Evolutionary conservation across 2,329 filamentous ascomycete genomes (phyloP), one percentile per base, ranked within the genome.

Genomic region (Trichophyton mentagrophytes): DNA sequence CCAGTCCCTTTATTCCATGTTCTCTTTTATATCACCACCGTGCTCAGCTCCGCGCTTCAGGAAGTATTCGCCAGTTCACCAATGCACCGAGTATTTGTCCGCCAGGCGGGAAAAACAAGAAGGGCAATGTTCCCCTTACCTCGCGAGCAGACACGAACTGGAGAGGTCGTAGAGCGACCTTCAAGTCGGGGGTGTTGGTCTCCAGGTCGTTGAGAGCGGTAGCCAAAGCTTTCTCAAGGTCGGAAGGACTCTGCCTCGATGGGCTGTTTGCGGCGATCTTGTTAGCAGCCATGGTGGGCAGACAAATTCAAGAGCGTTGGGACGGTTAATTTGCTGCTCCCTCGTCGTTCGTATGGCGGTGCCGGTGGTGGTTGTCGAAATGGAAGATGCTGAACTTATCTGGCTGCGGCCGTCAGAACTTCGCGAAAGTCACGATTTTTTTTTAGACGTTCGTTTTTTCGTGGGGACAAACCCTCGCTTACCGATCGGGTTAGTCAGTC

Each of bases 61-160:
- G 27, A 30, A 27, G 27, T 51, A 60, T 55, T 44, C 22, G 38
- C 58, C 49, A 56, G 15, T 40, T 7, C 57, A 47, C 42, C 46
- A 61, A 61, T n/a, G 27, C 47, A 27, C 22, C 55, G n/a, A 38
- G 38, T 61, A 55, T 22, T 8, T 55, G 15, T 30, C 27, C 6
- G 6, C 27, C 25, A 20, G 9, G 51, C 2, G 8, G 46, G 46
- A 6, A 15, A 51, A 27, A 51, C 15, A 30, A 11, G 11, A 25
- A 22, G 22, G 22, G 15, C 27, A 33, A 11, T 56, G 15, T 36
- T 7, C 59, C 42, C 59, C 90, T 90, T 88, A 99, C 93, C 92
- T 99, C 93, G 80, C 91, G 90, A 78, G 93, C 93, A 81, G 89
- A 95, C 78, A 95, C 89, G 80, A 99, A 91, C 85, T 99, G 93